phyloP scores from a whole-genome alignment of 805 yeast genomes.

The Nakazawaea wickerhamii region DNA sequence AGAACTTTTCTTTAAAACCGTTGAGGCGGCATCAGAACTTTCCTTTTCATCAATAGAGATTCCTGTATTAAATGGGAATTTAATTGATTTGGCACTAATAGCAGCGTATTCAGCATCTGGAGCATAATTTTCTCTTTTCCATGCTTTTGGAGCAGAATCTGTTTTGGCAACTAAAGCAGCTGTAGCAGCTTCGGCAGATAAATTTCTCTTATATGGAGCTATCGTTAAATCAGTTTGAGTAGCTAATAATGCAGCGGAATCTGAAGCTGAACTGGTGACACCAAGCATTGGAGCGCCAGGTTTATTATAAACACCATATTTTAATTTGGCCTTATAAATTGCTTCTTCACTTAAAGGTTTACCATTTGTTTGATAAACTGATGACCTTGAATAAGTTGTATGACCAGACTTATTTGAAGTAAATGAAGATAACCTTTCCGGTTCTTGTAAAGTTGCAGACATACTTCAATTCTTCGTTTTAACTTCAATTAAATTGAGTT shows the following conservation, averaged over 20 bases:
- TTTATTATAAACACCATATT: conserved; percentile 56
- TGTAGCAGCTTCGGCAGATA: conserved; percentile 59
- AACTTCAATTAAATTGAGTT: neutral
- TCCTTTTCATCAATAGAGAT: conserved; percentile 24
- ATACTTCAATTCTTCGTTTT: neutral
- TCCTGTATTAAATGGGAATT: conserved; percentile 23
- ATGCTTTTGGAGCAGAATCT: conserved; percentile 41
- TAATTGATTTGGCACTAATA: conserved; percentile 29
- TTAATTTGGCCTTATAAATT: conserved; percentile 64
- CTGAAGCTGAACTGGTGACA: conserved; percentile 64
- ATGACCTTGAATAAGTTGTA: conserved; percentile 21
- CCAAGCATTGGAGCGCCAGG: conserved; percentile 52
- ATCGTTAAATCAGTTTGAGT: conserved; percentile 59
- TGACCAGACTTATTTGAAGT: conserved; percentile 11
- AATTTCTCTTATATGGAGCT: conserved; percentile 56
- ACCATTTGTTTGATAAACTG: conserved; percentile 63
- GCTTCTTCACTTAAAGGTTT: conserved; percentile 73
- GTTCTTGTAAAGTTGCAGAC: conserved; percentile 9
- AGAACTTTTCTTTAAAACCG: conserved; percentile 28
- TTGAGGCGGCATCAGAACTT: conserved; percentile 31
- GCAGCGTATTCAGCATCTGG: conserved; percentile 44
- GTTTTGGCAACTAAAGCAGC: conserved; percentile 51
- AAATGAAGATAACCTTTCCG: conserved; percentile 10
- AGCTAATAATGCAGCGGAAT: conserved; percentile 74
- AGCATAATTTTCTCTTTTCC: conserved; percentile 41